Evolutionary conservation across 352 stramenopile genomes (phyloP).

Genomic region (Phytophthora ohioensis): DNA sequence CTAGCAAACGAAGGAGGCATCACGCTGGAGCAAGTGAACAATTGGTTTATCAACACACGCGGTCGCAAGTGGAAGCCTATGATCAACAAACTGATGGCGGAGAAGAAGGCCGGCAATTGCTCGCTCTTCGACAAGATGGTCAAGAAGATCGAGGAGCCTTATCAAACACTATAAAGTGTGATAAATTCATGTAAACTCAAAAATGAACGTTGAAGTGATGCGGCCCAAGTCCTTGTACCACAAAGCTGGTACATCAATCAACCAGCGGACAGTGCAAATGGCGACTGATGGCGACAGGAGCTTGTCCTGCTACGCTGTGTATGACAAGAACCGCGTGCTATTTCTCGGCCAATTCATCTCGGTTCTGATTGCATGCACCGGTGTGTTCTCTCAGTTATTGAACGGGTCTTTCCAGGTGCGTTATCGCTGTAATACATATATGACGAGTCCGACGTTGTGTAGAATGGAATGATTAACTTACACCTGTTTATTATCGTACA

Average conservation of each 20-base stretch:
- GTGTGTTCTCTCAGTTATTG: conserved; percentile 88
- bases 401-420: conserved; percentile 78
- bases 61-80: conserved; percentile 89
- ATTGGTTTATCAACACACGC: conserved; percentile 91
- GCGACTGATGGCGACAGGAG: conserved; percentile 13
- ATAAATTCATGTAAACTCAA: neutral
- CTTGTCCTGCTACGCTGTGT: conserved; percentile 30
- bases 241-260: conserved; percentile 2
- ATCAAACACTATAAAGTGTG: conserved; percentile 48
- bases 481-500: conserved; percentile 26
- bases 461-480: conserved; percentile 20
- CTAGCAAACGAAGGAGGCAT: conserved; percentile 74
- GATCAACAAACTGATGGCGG: conserved; percentile 72
- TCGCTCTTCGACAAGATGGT: conserved; percentile 82
- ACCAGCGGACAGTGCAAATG: conserved; percentile 13
- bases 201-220: neutral
- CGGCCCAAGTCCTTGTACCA: neutral
- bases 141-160: conserved; percentile 81
- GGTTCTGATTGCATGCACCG: conserved; percentile 87
- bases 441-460: conserved; percentile 33
- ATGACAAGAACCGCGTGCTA: conserved; percentile 64
- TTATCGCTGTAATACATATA: conserved; percentile 14
- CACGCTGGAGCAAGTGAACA: conserved; percentile 90
- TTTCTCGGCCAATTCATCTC: conserved; percentile 90
- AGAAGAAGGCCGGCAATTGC: conserved; percentile 70